Conservation (phyloP, 75 land plant species). For the Sequoia sempervirens region DNA sequence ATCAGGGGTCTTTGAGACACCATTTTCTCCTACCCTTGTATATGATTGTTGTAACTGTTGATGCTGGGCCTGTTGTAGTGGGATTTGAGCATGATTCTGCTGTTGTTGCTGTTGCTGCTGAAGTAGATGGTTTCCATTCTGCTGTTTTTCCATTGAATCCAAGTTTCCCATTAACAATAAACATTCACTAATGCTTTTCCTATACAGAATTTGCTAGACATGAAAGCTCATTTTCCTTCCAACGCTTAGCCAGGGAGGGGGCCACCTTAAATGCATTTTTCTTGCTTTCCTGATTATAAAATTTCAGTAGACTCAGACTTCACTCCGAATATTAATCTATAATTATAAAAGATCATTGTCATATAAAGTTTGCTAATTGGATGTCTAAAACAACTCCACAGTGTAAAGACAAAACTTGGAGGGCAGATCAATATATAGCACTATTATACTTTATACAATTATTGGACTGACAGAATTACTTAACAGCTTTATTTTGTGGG, state of each 20-base stretch:
- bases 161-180: background rate
- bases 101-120: conserved; percentile 5
- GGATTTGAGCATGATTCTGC: background rate
- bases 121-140: background rate
- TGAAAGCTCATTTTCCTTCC: background rate
- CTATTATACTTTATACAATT: background rate
- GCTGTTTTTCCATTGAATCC: conserved; percentile 3
- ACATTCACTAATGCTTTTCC: background rate
- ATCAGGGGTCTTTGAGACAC: conserved; percentile 10
- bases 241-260: background rate
- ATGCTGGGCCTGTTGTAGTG: conserved; percentile 5
- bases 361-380: background rate
- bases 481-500: background rate
- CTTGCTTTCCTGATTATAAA: background rate
- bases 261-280: background rate
- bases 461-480: background rate
- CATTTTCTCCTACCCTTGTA: conserved; percentile 6
- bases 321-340: background rate
- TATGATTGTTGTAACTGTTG: background rate
- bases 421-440: background rate
- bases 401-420: background rate
- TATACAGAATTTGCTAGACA: background rate
- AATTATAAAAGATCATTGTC: background rate
- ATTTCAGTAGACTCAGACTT: background rate
- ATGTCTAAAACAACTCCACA: background rate